Evolutionary conservation across 306 rosid genomes (phyloP).

Genomic region (Malus fusca): DNA sequence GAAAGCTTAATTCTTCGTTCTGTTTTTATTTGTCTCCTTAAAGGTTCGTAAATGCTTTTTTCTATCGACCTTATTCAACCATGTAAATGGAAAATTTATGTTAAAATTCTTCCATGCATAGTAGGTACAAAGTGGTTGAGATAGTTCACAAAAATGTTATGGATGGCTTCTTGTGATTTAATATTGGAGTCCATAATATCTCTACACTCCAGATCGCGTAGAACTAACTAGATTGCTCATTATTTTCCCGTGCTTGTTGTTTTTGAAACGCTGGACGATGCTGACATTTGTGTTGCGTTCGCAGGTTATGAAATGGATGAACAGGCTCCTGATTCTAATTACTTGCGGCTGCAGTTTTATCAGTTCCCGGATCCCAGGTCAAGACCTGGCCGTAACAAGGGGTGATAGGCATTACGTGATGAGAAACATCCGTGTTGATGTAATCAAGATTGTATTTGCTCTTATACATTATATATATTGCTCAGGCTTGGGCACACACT

Average conservation of each 20-base stretch:
- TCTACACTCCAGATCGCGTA: neutral
- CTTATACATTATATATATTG: neutral
- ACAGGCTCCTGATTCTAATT: constrained; percentile 49
- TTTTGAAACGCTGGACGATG: neutral
- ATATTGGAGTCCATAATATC: neutral
- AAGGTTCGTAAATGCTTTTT: neutral
- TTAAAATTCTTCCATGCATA: neutral
- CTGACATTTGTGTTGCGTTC: constrained; percentile 27
- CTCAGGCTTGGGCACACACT: constrained; percentile 7
- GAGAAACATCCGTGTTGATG: constrained; percentile 16
- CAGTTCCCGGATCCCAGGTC: constrained; percentile 73
- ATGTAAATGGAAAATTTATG: neutral
- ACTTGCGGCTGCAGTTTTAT: constrained; percentile 80
- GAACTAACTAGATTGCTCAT: neutral
- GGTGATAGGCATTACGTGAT: constrained; percentile 4
- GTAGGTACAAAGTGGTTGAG: neutral
- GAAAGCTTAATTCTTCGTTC: neutral
- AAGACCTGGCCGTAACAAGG: constrained; percentile 56
- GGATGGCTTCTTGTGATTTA: neutral
- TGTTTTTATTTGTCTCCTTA: neutral
- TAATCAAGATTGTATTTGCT: constrained; percentile 10
- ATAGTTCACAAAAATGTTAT: neutral
- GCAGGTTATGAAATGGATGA: constrained; percentile 80
- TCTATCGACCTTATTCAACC: neutral
- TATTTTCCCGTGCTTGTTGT: neutral